A percentile compares a stretch with the other conserved stretches of the same genome.
These are phyloP conservation scores for Apiospora rasikravindrae DNA, from an alignment of 2,329 filamentous ascomycete genomes.

Conservation along the genomic window DNA sequence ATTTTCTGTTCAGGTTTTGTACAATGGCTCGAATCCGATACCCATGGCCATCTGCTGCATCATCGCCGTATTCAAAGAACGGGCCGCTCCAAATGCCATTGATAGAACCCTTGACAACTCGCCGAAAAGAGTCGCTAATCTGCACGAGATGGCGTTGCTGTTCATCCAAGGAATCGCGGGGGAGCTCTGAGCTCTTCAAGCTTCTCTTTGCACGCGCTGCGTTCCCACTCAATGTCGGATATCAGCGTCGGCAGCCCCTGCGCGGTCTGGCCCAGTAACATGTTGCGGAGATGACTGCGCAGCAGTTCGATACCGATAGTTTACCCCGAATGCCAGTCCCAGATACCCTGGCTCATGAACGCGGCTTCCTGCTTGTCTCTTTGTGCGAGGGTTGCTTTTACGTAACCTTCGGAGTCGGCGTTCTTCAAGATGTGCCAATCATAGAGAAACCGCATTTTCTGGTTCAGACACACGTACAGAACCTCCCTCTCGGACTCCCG, in stretches of 20 bases:
- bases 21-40: conserved; percentile 34
- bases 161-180: conserved; percentile 29
- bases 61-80: conserved; percentile 34
- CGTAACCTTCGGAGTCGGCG: conserved; percentile 23
- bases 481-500: conserved; percentile 44
- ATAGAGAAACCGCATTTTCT: conserved; percentile 51
- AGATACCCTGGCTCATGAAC: conserved; percentile 27
- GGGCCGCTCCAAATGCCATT: conserved; percentile 37
- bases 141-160: conserved; percentile 37
- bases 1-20: conserved; percentile 30
- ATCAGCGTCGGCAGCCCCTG: conserved; percentile 38
- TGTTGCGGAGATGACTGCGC: conserved; percentile 32
- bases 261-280: conserved; percentile 36
- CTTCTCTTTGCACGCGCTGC: conserved; percentile 28
- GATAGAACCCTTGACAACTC: conserved; percentile 32
- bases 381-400: background rate
- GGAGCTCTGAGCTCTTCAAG: conserved; percentile 33
- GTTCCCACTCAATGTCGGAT: conserved; percentile 35
- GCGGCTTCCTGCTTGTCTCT: conserved; percentile 22
- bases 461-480: conserved; percentile 44
- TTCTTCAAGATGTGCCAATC: conserved; percentile 60
- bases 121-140: conserved; percentile 34
- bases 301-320: conserved; percentile 29
- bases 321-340: conserved; percentile 18
- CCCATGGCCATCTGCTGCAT: conserved; percentile 22